Evolutionary conservation across 305 asterid genomes (phyloP).

Genomic region (Fraxinus greggii): DNA sequence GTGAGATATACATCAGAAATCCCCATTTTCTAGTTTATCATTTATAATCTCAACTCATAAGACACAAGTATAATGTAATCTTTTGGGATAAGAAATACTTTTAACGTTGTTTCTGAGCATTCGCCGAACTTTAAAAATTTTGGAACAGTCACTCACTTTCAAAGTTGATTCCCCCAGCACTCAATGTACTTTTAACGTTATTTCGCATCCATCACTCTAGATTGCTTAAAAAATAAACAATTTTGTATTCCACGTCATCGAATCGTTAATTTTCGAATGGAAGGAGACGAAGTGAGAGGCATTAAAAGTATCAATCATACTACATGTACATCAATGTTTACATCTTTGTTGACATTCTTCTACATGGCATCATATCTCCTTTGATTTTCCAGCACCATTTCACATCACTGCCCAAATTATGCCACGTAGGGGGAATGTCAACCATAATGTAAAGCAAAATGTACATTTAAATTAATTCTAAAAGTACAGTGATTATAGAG

Average conservation of each 20-base stretch:
- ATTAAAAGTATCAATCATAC: neutral
- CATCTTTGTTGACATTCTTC: no score
- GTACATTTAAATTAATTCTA: no score
- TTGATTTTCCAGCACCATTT: no score
- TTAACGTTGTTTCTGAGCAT: neutral
- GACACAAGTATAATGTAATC: neutral
- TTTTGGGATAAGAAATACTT: neutral
- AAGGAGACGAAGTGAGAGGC: neutral
- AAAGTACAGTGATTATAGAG: neutral
- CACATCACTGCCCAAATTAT: no score
- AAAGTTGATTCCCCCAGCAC: neutral
- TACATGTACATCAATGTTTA: no score
- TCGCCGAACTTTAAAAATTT: neutral
- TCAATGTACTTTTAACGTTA: no score
- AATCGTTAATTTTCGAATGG: neutral
- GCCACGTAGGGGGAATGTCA: no score
- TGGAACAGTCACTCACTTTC: neutral
- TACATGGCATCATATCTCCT: no score
- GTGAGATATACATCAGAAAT: conserved; percentile 24
- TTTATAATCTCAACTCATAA: neutral
- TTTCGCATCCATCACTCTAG: neutral
- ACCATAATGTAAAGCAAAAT: no score
- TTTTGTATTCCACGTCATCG: neutral
- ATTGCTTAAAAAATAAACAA: neutral
- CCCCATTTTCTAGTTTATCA: neutral